These are phyloP conservation scores for Neoboletus brunneissimus DNA, from an alignment of 768 basidiomycete genomes.

Conservation along the genomic window DNA sequence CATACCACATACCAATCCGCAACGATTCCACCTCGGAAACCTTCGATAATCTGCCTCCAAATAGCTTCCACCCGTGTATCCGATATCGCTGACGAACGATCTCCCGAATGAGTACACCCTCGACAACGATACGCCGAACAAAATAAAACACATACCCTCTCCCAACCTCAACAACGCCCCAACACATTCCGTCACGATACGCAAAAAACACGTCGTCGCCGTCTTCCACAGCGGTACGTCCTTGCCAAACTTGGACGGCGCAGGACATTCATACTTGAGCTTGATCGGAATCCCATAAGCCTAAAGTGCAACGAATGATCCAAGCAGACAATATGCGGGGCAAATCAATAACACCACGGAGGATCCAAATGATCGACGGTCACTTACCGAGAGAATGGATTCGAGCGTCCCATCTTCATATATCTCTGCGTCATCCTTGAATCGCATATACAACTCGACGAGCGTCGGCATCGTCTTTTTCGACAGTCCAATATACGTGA, in stretches of 20 bases:
- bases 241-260: constrained; percentile 82
- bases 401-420: constrained; percentile 85
- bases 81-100: constrained; percentile 45
- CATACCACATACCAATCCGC: constrained; percentile 71
- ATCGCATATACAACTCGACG: constrained; percentile 70
- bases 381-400: constrained; percentile 67
- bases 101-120: background rate
- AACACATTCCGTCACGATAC: constrained; percentile 66
- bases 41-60: constrained; percentile 81
- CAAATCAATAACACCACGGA: background rate
- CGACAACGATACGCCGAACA: background rate
- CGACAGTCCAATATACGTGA: constrained; percentile 87
- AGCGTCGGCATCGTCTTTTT: constrained; percentile 87
- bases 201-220: constrained; percentile 77
- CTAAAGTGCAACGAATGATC: constrained; percentile 34
- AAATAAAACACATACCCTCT: constrained; percentile 40
- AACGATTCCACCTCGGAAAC: constrained; percentile 76
- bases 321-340: background rate
- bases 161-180: constrained; percentile 49
- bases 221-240: constrained; percentile 94
- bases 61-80: constrained; percentile 72
- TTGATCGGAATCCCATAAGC: constrained; percentile 90
- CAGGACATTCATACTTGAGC: constrained; percentile 91
- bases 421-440: constrained; percentile 57
- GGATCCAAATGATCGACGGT: background rate